A percentile compares a stretch with the other conserved stretches of the same genome.
Evolutionary conservation across 352 stramenopile genomes (phyloP).

Genomic region (Phytophthora crassamura): DNA sequence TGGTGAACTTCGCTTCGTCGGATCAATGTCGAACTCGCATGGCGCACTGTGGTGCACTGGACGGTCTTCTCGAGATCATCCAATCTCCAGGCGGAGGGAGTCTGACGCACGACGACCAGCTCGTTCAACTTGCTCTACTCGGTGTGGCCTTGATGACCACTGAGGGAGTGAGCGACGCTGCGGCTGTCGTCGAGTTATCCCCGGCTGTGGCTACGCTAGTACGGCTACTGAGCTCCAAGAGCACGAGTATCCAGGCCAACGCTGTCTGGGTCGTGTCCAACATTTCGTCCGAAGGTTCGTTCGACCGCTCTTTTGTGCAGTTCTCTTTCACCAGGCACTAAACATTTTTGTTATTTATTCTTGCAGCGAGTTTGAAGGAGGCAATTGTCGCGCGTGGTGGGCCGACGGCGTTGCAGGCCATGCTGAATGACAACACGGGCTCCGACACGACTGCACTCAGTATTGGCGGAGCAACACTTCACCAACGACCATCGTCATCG

Average conservation of each 20-base stretch:
- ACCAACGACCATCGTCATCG: constrained; percentile 49
- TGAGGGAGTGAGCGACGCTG: constrained; percentile 42
- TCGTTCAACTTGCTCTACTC: constrained; percentile 68
- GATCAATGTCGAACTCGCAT: constrained; percentile 51
- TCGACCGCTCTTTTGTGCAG: not conserved
- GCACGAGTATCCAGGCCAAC: constrained; percentile 67
- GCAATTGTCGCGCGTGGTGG: constrained; percentile 61
- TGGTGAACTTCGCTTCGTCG: constrained; percentile 72
- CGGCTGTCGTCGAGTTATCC: constrained; percentile 42
- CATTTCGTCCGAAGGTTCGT: constrained; percentile 63
- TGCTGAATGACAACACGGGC: constrained; percentile 62
- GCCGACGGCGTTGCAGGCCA: constrained; percentile 62
- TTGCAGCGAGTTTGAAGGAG: constrained; percentile 57
- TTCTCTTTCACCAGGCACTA: constrained; percentile 4
- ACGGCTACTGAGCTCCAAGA: constrained; percentile 55
- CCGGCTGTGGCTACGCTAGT: constrained; percentile 51
- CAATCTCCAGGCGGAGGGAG: constrained; percentile 14
- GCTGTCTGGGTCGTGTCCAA: constrained; percentile 84
- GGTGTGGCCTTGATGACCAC: constrained; percentile 68
- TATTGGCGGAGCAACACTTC: not conserved
- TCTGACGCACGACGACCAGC: constrained; percentile 52
- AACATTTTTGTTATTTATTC: not conserved
- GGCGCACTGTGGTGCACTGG: constrained; percentile 49
- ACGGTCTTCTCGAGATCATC: constrained; percentile 41
- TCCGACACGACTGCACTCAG: constrained; percentile 1